Percentiles rank a stretch among this genome's conserved stretches.
Conservation (phyloP, 2,329 filamentous ascomycete genomes). For the Coleophoma cylindrospora region DNA sequence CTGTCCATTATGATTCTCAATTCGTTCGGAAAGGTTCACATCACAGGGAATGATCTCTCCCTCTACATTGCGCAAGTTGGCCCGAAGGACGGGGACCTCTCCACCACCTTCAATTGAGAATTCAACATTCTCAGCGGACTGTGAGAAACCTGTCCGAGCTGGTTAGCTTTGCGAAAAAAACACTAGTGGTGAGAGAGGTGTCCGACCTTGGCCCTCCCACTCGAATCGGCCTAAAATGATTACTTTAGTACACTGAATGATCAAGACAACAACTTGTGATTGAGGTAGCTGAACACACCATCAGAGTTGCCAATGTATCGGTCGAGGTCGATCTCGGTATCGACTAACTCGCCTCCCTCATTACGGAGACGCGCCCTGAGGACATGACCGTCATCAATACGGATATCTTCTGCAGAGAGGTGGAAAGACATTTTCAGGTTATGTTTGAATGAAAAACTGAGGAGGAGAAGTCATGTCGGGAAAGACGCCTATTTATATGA, state of each 20-base stretch:
- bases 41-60: slow-evolving; percentile 29
- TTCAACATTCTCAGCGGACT: slow-evolving; percentile 28
- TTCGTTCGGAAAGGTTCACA: slow-evolving; percentile 37
- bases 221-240: slow-evolving; percentile 11
- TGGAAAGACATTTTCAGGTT: slow-evolving; percentile 40
- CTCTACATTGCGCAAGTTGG: slow-evolving; percentile 25
- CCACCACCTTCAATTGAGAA: slow-evolving; percentile 35
- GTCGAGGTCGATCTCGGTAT: slow-evolving; percentile 47
- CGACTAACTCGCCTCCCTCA: slow-evolving; percentile 33
- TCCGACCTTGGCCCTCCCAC: slow-evolving; percentile 28
- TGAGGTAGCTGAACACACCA: slow-evolving; percentile 26
- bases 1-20: slow-evolving; percentile 32
- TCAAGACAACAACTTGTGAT: not conserved
- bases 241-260: not conserved
- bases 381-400: slow-evolving; percentile 42
- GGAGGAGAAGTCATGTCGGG: not conserved
- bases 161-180: not conserved
- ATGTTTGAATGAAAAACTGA: not conserved
- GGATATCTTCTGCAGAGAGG: slow-evolving; percentile 38
- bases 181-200: not conserved
- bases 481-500: too few species aligned
- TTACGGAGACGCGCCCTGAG: slow-evolving; percentile 44
- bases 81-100: slow-evolving; percentile 35
- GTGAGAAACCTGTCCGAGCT: slow-evolving; percentile 24
- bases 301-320: slow-evolving; percentile 49